Percentiles rank a stretch among this genome's conserved stretches.
phyloP scores from a whole-genome alignment of 371 early-diverging fungal species.

The Lichtheimia ramosa region DNA sequence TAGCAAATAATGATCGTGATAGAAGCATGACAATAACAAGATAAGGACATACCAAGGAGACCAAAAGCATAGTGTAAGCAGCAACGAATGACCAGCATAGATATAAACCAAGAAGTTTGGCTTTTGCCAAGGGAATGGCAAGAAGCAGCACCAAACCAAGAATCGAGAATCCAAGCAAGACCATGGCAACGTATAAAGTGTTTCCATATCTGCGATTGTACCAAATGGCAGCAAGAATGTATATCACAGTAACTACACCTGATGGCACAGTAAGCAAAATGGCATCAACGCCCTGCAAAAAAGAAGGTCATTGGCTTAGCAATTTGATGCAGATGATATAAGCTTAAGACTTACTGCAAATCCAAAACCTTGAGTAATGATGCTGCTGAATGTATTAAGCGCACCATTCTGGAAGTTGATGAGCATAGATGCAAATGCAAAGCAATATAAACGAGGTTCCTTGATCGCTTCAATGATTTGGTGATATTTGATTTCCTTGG shows the following conservation, averaged over 20 bases:
- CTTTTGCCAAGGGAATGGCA: constrained; percentile 19
- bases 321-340: background rate
- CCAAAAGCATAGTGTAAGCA: constrained; percentile 17
- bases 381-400: constrained; percentile 28
- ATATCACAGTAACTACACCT: constrained; percentile 14
- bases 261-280: constrained; percentile 20
- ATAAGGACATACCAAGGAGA: too few species aligned
- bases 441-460: constrained; percentile 24
- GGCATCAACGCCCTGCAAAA: constrained; percentile 9
- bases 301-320: background rate
- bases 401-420: constrained; percentile 43
- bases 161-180: constrained; percentile 7
- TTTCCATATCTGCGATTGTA: constrained; percentile 13
- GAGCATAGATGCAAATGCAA: constrained; percentile 26
- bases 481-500: constrained; percentile 22
- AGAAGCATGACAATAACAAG: too few species aligned
- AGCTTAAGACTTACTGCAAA: constrained; percentile 25
- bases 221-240: constrained; percentile 12
- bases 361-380: constrained; percentile 41
- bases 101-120: constrained; percentile 24
- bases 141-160: constrained; percentile 23
- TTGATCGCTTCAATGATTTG: constrained; percentile 36
- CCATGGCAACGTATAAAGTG: constrained; percentile 10
- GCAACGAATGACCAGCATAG: constrained; percentile 19
- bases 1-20: too few species aligned